Percentiles rank a stretch among this genome's conserved stretches.
Evolutionary conservation across 2,329 filamentous ascomycete genomes (phyloP).

Genomic region (Colletotrichum liaoningense): DNA sequence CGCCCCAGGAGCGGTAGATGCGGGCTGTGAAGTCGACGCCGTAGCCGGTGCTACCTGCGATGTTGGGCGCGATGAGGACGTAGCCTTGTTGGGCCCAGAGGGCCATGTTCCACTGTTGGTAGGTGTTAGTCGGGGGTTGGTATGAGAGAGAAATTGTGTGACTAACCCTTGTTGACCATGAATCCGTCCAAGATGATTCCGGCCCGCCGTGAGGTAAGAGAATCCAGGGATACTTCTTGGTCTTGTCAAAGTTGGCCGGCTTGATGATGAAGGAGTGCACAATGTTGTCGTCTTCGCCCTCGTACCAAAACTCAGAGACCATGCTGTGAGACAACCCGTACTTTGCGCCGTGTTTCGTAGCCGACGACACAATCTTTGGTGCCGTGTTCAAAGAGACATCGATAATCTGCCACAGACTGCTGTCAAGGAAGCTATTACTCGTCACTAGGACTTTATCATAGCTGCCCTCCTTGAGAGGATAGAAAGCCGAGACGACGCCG

Average conservation of each 20-base stretch:
- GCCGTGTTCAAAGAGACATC: slow-evolving; percentile 38
- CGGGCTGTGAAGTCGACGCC: slow-evolving; percentile 53
- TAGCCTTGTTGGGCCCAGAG: slow-evolving; percentile 72
- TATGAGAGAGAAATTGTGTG: background rate
- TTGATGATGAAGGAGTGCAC: slow-evolving; percentile 54
- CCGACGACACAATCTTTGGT: slow-evolving; percentile 44
- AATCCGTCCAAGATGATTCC: slow-evolving; percentile 61
- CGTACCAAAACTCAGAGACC: slow-evolving; percentile 54
- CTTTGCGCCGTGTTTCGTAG: slow-evolving; percentile 45
- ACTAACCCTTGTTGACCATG: slow-evolving; percentile 59
- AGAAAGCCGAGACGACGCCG: slow-evolving; percentile 43
- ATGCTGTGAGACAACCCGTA: slow-evolving; percentile 50
- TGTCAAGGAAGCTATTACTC: slow-evolving; percentile 51
- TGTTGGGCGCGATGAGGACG: slow-evolving; percentile 68
- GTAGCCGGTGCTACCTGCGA: slow-evolving; percentile 68
- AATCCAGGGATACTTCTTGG: slow-evolving; percentile 50
- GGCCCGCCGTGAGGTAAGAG: slow-evolving; percentile 54
- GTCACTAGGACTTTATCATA: slow-evolving; percentile 49
- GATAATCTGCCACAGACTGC: slow-evolving; percentile 50
- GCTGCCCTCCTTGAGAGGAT: slow-evolving; percentile 41
- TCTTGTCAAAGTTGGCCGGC: slow-evolving; percentile 50
- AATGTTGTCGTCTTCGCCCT: slow-evolving; percentile 47
- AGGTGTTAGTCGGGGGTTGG: background rate
- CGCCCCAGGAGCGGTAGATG: slow-evolving; percentile 65
- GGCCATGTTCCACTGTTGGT: slow-evolving; percentile 61